These are phyloP conservation scores for Podospora didyma DNA, from an alignment of 495 filamentous ascomycete species.

Conservation along the genomic window DNA sequence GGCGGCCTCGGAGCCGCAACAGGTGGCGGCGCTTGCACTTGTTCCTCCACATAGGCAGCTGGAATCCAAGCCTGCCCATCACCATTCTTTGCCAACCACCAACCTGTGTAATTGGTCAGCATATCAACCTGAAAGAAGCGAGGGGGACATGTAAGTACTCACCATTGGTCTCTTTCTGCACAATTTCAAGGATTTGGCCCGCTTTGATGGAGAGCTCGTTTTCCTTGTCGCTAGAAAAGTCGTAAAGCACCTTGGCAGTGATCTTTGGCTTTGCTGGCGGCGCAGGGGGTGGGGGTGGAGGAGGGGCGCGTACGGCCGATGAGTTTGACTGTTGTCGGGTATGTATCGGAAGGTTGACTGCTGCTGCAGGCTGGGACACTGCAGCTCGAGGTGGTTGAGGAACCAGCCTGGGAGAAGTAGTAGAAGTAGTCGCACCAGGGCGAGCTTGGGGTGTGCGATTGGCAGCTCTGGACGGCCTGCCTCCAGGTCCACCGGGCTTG, in stretches of 20 bases:
- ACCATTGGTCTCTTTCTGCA: conserved; percentile 91
- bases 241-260: conserved; percentile 84
- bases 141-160: conserved; percentile 39
- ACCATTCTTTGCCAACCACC: conserved; percentile 84
- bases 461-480: conserved; percentile 66
- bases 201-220: conserved; percentile 75
- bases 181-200: conserved; percentile 77
- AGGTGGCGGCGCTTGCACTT: conserved; percentile 49
- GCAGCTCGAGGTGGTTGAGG: conserved; percentile 43
- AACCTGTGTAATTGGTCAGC: conserved; percentile 53
- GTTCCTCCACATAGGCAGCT: conserved; percentile 87
- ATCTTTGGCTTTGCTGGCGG: conserved; percentile 61
- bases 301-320: conserved; percentile 52
- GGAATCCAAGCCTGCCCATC: conserved; percentile 85
- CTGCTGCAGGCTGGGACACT: conserved; percentile 25
- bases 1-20: conserved; percentile 49
- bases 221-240: conserved; percentile 72
- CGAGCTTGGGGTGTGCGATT: conserved; percentile 49
- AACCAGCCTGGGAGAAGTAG: conserved; percentile 42
- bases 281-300: conserved; percentile 69
- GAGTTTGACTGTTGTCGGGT: conserved; percentile 42
- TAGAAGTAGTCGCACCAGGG: conserved; percentile 21
- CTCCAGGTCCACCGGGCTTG: conserved; percentile 81
- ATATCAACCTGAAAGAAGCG: neutral
- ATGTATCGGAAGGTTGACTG: conserved; percentile 37